Evolutionary conservation across 2,329 filamentous ascomycete genomes (phyloP).

Genomic region (Aspergillus clavatus): DNA sequence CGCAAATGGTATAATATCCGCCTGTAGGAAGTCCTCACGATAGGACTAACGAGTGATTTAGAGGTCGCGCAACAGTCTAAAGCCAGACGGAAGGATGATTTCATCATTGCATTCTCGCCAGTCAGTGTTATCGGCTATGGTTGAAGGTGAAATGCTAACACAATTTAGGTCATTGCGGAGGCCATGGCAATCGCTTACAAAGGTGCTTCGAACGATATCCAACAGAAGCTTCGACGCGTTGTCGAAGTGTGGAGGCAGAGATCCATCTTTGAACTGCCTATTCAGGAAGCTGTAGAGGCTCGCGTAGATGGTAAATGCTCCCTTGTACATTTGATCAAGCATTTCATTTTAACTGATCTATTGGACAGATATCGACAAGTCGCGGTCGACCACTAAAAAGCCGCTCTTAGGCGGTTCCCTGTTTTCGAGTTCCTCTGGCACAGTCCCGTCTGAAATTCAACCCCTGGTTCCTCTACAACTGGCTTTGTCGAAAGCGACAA

Average conservation of each 20-base stretch:
- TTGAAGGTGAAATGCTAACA: slow-evolving; percentile 18
- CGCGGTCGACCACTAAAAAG: slow-evolving; percentile 49
- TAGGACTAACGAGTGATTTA: slow-evolving; percentile 37
- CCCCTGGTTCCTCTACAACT: slow-evolving; percentile 71
- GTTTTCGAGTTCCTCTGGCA: slow-evolving; percentile 55
- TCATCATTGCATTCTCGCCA: slow-evolving; percentile 84
- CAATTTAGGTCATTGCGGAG: slow-evolving; percentile 68
- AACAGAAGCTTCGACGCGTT: slow-evolving; percentile 80
- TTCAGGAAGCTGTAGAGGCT: slow-evolving; percentile 75
- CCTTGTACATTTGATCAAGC: not conserved
- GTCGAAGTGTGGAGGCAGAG: slow-evolving; percentile 92
- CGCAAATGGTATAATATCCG: slow-evolving; percentile 69
- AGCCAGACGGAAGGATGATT: slow-evolving; percentile 86
- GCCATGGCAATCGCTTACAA: slow-evolving; percentile 89
- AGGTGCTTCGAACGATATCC: slow-evolving; percentile 77
- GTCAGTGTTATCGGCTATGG: slow-evolving; percentile 31
- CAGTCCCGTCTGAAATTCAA: slow-evolving; percentile 70
- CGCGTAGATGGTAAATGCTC: slow-evolving; percentile 66
- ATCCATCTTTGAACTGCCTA: slow-evolving; percentile 72
- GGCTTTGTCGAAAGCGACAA: slow-evolving; percentile 65
- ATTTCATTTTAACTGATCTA: slow-evolving; percentile 6
- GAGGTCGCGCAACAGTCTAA: slow-evolving; percentile 97
- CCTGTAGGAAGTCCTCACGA: not conserved
- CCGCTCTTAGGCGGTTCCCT: slow-evolving; percentile 63
- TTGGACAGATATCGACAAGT: slow-evolving; percentile 51